Evolutionary conservation across 768 basidiomycete species (phyloP).

Genomic region (Leucosporidium creatinivorum): DNA sequence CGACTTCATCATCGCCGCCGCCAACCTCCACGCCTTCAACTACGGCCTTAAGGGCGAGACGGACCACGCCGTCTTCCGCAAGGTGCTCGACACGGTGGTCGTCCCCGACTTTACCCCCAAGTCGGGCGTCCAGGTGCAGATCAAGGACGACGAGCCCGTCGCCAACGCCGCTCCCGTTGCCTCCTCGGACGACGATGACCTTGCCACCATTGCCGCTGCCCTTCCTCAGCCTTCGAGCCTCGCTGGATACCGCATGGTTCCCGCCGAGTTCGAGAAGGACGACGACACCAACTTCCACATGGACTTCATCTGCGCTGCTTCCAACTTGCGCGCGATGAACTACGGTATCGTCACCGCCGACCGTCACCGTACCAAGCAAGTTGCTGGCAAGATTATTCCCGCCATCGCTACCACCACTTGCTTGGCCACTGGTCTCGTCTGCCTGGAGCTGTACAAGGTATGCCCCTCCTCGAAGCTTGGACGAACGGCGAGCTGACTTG

Average conservation of each 20-base stretch:
- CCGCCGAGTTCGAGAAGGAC: slow-evolving; percentile 98
- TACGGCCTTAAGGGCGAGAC: slow-evolving; percentile 89
- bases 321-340: slow-evolving; percentile 86
- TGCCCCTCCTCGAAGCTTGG: neutral
- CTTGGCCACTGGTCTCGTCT: slow-evolving; percentile 88
- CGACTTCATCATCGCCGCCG: slow-evolving; percentile 80
- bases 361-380: slow-evolving; percentile 88
- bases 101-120: slow-evolving; percentile 90
- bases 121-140: slow-evolving; percentile 84
- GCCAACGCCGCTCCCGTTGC: slow-evolving; percentile 47
- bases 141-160: slow-evolving; percentile 83
- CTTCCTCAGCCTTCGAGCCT: slow-evolving; percentile 84
- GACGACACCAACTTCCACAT: slow-evolving; percentile 97
- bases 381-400: slow-evolving; percentile 98
- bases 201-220: slow-evolving; percentile 54
- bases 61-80: slow-evolving; percentile 70
- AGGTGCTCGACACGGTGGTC: slow-evolving; percentile 69
- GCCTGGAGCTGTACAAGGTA: slow-evolving; percentile 95
- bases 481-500: neutral
- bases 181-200: slow-evolving; percentile 48
- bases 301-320: slow-evolving; percentile 96
- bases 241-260: slow-evolving; percentile 88
- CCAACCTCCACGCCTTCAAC: slow-evolving; percentile 96
- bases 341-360: slow-evolving; percentile 82
- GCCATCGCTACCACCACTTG: slow-evolving; percentile 98